phyloP scores from a whole-genome alignment of 305 asterid genomes.

The Plantago coronopus region DNA sequence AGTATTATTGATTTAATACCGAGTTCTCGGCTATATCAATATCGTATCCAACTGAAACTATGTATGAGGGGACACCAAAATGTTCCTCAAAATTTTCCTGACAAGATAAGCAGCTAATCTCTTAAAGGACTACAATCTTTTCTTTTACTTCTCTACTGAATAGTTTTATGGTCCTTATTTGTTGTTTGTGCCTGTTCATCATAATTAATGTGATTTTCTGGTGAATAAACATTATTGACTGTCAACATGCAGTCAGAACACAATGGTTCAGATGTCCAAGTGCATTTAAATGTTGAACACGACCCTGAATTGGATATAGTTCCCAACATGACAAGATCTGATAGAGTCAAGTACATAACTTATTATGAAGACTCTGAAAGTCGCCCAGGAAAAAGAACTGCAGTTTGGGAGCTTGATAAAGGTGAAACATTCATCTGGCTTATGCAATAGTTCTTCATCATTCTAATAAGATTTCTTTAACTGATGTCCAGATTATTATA shows the following conservation, averaged over 20 bases:
- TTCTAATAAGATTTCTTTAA: too few relatives aligned
- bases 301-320: constrained; percentile 65
- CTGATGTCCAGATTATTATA: too few relatives aligned
- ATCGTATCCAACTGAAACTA: constrained; percentile 6
- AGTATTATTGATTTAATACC: not conserved
- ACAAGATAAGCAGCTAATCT: not conserved
- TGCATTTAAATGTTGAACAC: constrained; percentile 71
- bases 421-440: constrained; percentile 38
- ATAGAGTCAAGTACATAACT: constrained; percentile 86
- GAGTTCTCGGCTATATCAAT: constrained; percentile 6
- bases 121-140: not conserved
- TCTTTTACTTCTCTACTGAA: constrained; percentile 1
- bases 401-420: constrained; percentile 99
- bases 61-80: not conserved
- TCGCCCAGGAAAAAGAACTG: constrained; percentile 89
- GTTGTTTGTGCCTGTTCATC: constrained; percentile 23
- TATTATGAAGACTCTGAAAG: constrained; percentile 97
- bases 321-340: constrained; percentile 89
- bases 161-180: constrained; percentile 15
- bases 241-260: constrained; percentile 76
- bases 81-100: constrained; percentile 20
- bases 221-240: constrained; percentile 11
- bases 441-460: too few relatives aligned
- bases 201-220: not conserved
- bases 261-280: constrained; percentile 91